A percentile compares a stretch with the other conserved stretches of the same genome.
These are phyloP conservation scores for Wickerhamiella spandovensis DNA, from an alignment of 805 yeast genomes.

Conservation along the genomic window DNA sequence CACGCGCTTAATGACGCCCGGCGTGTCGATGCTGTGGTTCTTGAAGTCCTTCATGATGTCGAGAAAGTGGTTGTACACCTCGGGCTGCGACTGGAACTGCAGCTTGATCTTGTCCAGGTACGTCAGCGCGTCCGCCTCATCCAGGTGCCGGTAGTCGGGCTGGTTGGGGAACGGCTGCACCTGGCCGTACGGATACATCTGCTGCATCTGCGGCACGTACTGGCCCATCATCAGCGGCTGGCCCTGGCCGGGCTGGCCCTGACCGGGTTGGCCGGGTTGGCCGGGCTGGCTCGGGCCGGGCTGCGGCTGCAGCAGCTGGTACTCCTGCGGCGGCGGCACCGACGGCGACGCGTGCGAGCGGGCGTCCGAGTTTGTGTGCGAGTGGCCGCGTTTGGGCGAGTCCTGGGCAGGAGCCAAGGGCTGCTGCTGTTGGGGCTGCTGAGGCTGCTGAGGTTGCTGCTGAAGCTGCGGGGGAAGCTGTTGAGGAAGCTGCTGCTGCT, in stretches of 20 bases:
- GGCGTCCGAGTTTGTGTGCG: neutral
- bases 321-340: neutral
- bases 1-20: constrained; percentile 95
- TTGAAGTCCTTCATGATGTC: constrained; percentile 99
- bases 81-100: constrained; percentile 85
- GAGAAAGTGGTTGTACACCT: constrained; percentile 86
- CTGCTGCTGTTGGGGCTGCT: constrained; percentile 5
- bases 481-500: constrained; percentile 10
- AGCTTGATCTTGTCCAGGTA: constrained; percentile 91
- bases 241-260: constrained; percentile 4
- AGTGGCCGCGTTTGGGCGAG: neutral
- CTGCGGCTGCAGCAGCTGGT: neutral
- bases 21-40: constrained; percentile 90
- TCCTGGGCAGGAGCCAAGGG: constrained; percentile 1
- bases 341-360: neutral
- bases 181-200: constrained; percentile 7
- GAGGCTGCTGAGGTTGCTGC: constrained; percentile 8
- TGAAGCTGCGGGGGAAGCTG: constrained; percentile 1
- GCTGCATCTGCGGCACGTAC: constrained; percentile 5
- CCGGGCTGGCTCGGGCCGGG: neutral
- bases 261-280: constrained; percentile 3
- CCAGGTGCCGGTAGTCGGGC: constrained; percentile 44
- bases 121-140: constrained; percentile 90
- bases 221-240: constrained; percentile 1
- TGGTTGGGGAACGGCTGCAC: constrained; percentile 9